Evolutionary conservation across 148 eudicot species (phyloP), one percentile per base, ranked within the genome.

Genomic region (Spergularia marina): DNA sequence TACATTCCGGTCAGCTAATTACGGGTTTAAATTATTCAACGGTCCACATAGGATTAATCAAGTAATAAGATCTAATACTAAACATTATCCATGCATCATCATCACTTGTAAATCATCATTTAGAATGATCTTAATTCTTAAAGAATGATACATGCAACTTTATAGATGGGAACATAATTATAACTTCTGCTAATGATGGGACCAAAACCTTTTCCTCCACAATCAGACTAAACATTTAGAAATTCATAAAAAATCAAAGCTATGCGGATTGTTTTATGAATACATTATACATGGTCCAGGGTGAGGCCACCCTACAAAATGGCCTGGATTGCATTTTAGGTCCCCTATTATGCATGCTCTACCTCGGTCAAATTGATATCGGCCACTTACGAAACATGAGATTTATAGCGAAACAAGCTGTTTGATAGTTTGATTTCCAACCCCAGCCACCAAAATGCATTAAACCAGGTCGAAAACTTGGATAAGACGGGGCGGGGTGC

Each of bases 361-460:
- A 40, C 74, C 74, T 68, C 56, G 70, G 80, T 70, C 56, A 64
- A 53, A 77, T 74, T 36, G 56, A 23, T 67, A 72, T 68, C 77
- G 34, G 41, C 62, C 77, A 79, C 51, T 66, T 72, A 77, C 47
- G 25, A 75, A 63, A 54, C 75, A 74, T 74, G 12, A 55, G 44
- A 44, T n/a, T 60, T 70, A 62, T 60, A 56, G 53, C 51, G 57
- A 74, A 65, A 65, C 17, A 30, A 47, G 34, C 71, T 57, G 39
- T 60, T 60, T 44, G 70, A 62, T 20, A 30, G 56, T 56, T 68
- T 54, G 70, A 62, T 34, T 25, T 70, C 62, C 39, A 74, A 62
- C 40, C 71, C 73, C 60, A 65, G 70, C 59, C 72, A 74, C 69
- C 53, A 79, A 60, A 30, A 49, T 62, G 21, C 70, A 30, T 30